These are phyloP conservation scores for Eucalyptus curtisii DNA, from an alignment of 345 rosid species.

Conservation along the genomic window DNA sequence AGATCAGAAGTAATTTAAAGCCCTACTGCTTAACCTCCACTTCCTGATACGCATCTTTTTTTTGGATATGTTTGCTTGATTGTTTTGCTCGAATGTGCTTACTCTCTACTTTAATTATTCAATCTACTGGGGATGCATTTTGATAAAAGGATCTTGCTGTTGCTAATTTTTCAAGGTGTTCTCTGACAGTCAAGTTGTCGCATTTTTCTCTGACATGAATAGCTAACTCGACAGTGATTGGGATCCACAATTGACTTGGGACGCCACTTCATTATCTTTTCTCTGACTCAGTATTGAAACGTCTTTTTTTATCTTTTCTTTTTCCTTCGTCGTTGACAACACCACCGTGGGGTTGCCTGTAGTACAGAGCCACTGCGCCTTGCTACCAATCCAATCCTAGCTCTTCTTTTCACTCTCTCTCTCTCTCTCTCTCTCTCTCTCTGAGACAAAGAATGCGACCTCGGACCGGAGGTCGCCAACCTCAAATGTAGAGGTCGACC, in stretches of 20 bases:
- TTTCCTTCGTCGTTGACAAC: background rate
- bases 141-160: background rate
- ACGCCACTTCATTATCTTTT: background rate
- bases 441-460: background rate
- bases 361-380: background rate
- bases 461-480: background rate
- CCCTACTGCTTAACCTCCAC: background rate
- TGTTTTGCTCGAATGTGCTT: background rate
- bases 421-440: background rate
- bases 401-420: background rate
- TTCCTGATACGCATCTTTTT: background rate
- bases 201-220: background rate
- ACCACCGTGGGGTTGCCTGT: background rate
- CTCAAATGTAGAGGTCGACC: background rate
- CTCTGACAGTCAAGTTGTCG: background rate
- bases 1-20: background rate
- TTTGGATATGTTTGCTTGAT: background rate
- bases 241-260: background rate
- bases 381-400: background rate
- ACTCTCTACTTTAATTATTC: background rate
- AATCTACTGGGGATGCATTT: background rate
- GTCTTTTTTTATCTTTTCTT: no score
- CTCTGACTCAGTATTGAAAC: background rate
- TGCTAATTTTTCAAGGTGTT: background rate
- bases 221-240: background rate